Evolutionary conservation across 768 basidiomycete genomes (phyloP).

Genomic region (Agaricus blazei): DNA sequence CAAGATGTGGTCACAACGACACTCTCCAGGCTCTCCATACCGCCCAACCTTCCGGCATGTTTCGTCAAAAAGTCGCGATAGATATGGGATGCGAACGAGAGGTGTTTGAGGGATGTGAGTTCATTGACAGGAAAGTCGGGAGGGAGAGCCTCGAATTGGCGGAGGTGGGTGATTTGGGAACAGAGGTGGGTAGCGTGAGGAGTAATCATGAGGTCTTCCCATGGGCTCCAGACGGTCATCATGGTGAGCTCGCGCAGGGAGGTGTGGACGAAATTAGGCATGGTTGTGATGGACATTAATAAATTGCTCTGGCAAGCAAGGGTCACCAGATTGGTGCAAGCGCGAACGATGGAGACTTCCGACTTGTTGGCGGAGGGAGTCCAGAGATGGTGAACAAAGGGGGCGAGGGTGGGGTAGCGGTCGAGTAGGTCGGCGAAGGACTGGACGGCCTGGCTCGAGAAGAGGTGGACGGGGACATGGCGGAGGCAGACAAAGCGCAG

Average conservation of each 20-base stretch:
- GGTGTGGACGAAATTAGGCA: constrained; percentile 5
- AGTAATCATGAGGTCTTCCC: constrained; percentile 2
- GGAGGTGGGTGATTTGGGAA: constrained; percentile 9
- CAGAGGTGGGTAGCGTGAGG: constrained; percentile 6
- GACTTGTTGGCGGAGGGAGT: constrained; percentile 1
- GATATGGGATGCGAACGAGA: constrained; percentile 9
- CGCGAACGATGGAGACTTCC: constrained; percentile 4
- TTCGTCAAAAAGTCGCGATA: constrained; percentile 10
- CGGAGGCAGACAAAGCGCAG: constrained; percentile 6
- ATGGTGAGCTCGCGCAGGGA: constrained; percentile 7
- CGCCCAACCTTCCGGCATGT: constrained; percentile 3
- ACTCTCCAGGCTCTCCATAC: background rate
- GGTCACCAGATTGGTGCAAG: constrained; percentile 8
- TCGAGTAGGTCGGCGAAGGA: background rate
- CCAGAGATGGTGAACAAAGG: constrained; percentile 8
- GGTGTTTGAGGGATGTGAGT: constrained; percentile 7
- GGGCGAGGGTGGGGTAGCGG: background rate
- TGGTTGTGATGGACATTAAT: constrained; percentile 1
- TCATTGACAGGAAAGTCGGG: constrained; percentile 9
- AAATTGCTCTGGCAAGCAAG: constrained; percentile 5
- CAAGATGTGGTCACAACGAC: constrained; percentile 7
- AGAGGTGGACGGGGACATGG: constrained; percentile 8
- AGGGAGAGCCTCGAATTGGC: constrained; percentile 6
- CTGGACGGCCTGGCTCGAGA: background rate
- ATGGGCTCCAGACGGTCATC: constrained; percentile 11